Evolutionary conservation across 169 alveolate genomes (phyloP).

Genomic region (Cryptosporidium sp.): DNA sequence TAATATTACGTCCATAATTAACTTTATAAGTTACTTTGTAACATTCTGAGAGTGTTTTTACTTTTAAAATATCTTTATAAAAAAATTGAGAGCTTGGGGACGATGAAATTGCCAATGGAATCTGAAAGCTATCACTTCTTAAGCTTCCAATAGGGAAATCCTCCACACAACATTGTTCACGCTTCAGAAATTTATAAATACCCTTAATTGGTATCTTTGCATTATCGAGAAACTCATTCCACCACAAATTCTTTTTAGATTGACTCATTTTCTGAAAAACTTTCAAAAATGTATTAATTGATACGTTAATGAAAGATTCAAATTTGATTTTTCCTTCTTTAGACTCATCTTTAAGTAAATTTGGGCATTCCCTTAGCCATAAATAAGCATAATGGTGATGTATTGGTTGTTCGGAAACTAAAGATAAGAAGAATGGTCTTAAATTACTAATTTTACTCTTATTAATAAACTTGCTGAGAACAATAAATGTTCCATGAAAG

Average conservation of each 20-base stretch:
- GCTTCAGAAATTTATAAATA: neutral
- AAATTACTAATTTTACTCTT: constrained; percentile 9
- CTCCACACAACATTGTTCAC: constrained; percentile 38
- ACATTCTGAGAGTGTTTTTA: constrained; percentile 45
- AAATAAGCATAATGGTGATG: constrained; percentile 68
- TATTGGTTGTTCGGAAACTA: constrained; percentile 47
- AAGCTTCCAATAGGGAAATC: constrained; percentile 34
- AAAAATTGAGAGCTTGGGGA: constrained; percentile 14
- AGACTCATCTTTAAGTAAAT: constrained; percentile 31
- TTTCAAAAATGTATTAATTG: constrained; percentile 16
- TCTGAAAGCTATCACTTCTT: constrained; percentile 17
- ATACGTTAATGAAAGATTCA: constrained; percentile 42
- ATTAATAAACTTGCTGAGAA: constrained; percentile 37
- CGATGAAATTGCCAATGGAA: constrained; percentile 52
- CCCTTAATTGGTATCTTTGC: constrained; percentile 47
- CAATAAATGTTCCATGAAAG: constrained; percentile 56
- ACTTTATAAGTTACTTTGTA: constrained; percentile 23
- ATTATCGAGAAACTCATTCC: constrained; percentile 16
- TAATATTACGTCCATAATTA: neutral
- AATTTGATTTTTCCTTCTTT: constrained; percentile 39
- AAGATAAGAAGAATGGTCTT: constrained; percentile 48
- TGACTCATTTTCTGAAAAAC: neutral
- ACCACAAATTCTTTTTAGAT: constrained; percentile 36
- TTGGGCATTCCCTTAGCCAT: constrained; percentile 65
- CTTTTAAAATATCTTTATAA: constrained; percentile 31